Evolutionary conservation across 1,284 basidiomycete species (phyloP).

Genomic region (Melanopsichium pennsylvanicum): DNA sequence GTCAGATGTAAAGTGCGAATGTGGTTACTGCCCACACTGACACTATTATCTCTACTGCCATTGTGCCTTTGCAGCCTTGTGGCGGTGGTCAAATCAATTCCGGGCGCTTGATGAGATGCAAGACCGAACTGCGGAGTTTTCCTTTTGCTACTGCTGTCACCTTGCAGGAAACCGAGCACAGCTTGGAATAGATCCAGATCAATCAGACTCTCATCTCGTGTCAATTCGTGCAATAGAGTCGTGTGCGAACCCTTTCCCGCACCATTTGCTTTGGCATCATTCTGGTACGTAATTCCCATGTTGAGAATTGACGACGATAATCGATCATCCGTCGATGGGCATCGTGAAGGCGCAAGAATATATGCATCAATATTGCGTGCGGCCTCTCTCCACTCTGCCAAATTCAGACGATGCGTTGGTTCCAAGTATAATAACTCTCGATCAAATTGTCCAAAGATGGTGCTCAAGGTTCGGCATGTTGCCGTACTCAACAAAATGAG

Average conservation of each 20-base stretch:
- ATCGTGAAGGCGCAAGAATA: neutral
- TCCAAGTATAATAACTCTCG: constrained; percentile 30
- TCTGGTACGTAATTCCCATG: neutral
- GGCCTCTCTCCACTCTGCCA: constrained; percentile 36
- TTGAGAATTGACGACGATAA: neutral
- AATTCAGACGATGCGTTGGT: constrained; percentile 23
- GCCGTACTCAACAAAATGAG: constrained; percentile 24
- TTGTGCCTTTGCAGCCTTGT: no score
- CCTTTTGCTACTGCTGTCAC: no score
- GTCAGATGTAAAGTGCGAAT: constrained; percentile 18
- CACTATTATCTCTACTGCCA: no score
- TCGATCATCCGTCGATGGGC: no score
- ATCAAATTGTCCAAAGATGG: constrained; percentile 26
- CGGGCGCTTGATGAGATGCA: no score
- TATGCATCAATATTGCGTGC: constrained; percentile 6
- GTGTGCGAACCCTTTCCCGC: neutral
- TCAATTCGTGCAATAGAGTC: constrained; percentile 16
- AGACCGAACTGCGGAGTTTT: no score
- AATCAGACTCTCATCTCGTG: constrained; percentile 31
- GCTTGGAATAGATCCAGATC: constrained; percentile 27
- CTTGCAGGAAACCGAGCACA: constrained; percentile 17
- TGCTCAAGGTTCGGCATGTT: constrained; percentile 4
- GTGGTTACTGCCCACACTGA: constrained; percentile 1
- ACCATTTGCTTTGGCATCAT: neutral
- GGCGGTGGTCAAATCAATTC: no score